Conservation (phyloP, 805 yeast genomes). For the Metschnikowia drakensbergensis region DNA sequence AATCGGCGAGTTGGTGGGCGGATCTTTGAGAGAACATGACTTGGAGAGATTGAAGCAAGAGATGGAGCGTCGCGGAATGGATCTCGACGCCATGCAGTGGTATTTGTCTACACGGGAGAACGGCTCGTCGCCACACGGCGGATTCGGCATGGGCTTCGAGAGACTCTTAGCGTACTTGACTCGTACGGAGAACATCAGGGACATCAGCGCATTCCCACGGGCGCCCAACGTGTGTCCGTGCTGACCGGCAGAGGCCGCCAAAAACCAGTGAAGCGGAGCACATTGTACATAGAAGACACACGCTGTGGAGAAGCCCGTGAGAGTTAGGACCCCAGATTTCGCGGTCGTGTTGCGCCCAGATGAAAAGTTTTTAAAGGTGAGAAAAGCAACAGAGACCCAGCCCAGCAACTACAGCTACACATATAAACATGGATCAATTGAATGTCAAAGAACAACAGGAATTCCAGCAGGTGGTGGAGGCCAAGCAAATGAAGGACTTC, state of each 20-base stretch:
- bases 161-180: constrained; percentile 70
- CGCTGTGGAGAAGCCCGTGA: too few species aligned
- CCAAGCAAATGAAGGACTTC: constrained; percentile 98
- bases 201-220: constrained; percentile 84
- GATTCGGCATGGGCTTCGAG: constrained; percentile 95
- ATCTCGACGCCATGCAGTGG: constrained; percentile 66
- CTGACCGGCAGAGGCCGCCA: constrained; percentile 9
- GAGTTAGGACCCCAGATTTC: constrained; percentile 2
- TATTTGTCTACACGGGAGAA: constrained; percentile 67
- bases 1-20: constrained; percentile 92
- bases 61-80: constrained; percentile 56
- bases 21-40: constrained; percentile 83
- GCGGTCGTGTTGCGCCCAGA: constrained; percentile 13
- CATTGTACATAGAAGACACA: too few species aligned
- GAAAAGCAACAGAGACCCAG: constrained; percentile 2
- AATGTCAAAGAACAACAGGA: constrained; percentile 96
- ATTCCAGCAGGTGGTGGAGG: constrained; percentile 91
- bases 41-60: constrained; percentile 44
- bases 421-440: constrained; percentile 78
- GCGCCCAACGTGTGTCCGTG: constrained; percentile 45
- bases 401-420: not conserved
- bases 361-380: constrained; percentile 15
- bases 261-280: too few species aligned
- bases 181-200: constrained; percentile 76
- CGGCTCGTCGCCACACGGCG: constrained; percentile 93